Evolutionary conservation across 257 asterid species (phyloP).

Genomic region (Nicotiana attenuata): DNA sequence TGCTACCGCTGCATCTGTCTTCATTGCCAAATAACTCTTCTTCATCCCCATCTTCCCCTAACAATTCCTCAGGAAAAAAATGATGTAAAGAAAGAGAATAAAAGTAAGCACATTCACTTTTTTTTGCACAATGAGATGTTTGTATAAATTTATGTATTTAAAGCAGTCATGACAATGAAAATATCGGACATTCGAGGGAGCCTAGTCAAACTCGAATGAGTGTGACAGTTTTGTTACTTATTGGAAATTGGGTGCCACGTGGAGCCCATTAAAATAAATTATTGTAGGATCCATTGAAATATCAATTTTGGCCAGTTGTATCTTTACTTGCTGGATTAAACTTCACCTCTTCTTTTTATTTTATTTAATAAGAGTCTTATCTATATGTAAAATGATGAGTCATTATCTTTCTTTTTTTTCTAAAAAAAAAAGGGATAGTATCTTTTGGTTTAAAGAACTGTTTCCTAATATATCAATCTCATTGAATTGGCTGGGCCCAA

Average conservation of each 20-base stretch:
- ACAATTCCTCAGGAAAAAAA: background rate
- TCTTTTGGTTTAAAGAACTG: too few species aligned
- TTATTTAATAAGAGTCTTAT: background rate
- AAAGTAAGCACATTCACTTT: background rate
- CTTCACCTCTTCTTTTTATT: background rate
- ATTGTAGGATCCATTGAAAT: too few species aligned
- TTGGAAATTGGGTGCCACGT: background rate
- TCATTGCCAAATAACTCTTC: constrained; percentile 55
- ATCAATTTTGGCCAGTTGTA: background rate
- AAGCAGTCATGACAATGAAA: background rate
- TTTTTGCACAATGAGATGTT: background rate
- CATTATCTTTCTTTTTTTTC: too few species aligned
- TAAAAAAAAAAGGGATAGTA: too few species aligned
- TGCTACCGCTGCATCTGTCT: constrained; percentile 42
- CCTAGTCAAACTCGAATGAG: background rate
- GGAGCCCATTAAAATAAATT: background rate
- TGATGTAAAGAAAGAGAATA: too few species aligned
- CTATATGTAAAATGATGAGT: background rate
- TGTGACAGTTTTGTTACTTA: background rate
- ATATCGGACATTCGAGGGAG: background rate
- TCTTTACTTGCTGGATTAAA: background rate
- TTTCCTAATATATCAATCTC: background rate
- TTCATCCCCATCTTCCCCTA: constrained; percentile 23
- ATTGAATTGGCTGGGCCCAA: background rate
- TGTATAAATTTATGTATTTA: background rate